Evolutionary conservation across 495 filamentous ascomycete genomes (phyloP).

Genomic region (Zalerion maritima): DNA sequence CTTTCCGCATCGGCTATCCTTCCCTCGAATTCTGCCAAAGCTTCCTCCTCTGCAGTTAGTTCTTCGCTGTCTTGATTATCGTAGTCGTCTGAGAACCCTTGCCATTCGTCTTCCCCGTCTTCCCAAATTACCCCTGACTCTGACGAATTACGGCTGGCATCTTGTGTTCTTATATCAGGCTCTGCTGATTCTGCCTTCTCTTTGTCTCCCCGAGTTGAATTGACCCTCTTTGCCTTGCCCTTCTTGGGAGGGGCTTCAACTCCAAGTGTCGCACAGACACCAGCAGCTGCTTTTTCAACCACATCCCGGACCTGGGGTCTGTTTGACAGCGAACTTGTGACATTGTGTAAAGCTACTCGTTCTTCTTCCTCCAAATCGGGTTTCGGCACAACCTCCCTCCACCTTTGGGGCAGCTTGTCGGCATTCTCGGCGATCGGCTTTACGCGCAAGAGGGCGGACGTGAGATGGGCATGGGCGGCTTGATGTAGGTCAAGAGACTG

Average conservation of each 20-base stretch:
- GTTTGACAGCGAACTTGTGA: slow-evolving; percentile 67
- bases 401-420: slow-evolving; percentile 30
- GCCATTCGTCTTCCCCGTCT: slow-evolving; percentile 13
- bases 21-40: slow-evolving; percentile 33
- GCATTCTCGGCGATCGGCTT: slow-evolving; percentile 51
- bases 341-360: slow-evolving; percentile 44
- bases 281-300: slow-evolving; percentile 44
- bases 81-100: slow-evolving; percentile 6
- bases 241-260: slow-evolving; percentile 33
- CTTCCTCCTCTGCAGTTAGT: slow-evolving; percentile 12
- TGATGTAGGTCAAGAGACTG: slow-evolving; percentile 48
- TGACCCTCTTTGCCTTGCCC: slow-evolving; percentile 17
- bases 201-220: slow-evolving; percentile 8
- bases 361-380: slow-evolving; percentile 33
- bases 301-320: slow-evolving; percentile 57
- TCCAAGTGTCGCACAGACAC: slow-evolving; percentile 46
- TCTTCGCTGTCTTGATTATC: slow-evolving; percentile 23
- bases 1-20: slow-evolving; percentile 39
- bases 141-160: too few species aligned
- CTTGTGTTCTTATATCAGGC: too few species aligned
- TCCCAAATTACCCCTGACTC: too few species aligned
- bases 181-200: slow-evolving; percentile 11
- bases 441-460: slow-evolving; percentile 57
- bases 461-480: slow-evolving; percentile 54
- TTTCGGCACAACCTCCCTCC: slow-evolving; percentile 32